Evolutionary conservation across 2,329 filamentous ascomycete species (phyloP), one percentile per base, ranked within the genome.

Genomic region (Fusarium nelsonii): DNA sequence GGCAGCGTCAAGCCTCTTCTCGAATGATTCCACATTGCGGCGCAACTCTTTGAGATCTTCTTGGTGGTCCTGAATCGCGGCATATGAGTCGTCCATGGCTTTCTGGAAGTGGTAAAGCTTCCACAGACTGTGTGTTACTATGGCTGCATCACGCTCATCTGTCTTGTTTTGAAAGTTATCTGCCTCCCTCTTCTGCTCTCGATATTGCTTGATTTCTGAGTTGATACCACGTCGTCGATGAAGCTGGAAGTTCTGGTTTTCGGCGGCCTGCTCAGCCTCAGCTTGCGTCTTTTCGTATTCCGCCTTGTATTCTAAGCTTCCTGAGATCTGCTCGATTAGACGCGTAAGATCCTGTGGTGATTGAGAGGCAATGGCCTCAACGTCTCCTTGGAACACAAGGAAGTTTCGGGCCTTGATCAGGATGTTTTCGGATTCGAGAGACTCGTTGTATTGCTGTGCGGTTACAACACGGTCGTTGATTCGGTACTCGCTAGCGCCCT

Each of bases 321-420:
- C 96, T 2, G 95, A 98, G 66, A 99, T 98, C 80, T 98, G 96
- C 81, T 99, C 96, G 58, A 99, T 97, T 51, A 99, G 83, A 51
- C 93, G 88, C 1, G 96, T 99, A 39, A 99, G 87, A 75, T 98
- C 96, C 73, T 94, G 94, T 0, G 96, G 94, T 2, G 94, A 97
- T 78, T 98, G 96, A 9, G 94, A 94, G 3, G 96, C 97, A 75
- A 99, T 97, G 26, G 94, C 92, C 79, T 99, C 96, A 18, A 99
- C 95, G 77, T 99, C 96, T 70, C 96, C 97, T 80, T 99, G 96
- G 78, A 99, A 99, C 36, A 99, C 96, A 7, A 99, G 87, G 78
- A 99, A 99, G 78, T 99, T 99, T 70, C 96, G 89, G 34, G 96
- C 96, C 80, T 97, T 98, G 84, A 99, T 98, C 64, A 99, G 83